Evolutionary conservation across 805 yeast species (phyloP), one percentile per base, ranked within the genome.

Genomic region (Cyberlindnera euphorbiae): DNA sequence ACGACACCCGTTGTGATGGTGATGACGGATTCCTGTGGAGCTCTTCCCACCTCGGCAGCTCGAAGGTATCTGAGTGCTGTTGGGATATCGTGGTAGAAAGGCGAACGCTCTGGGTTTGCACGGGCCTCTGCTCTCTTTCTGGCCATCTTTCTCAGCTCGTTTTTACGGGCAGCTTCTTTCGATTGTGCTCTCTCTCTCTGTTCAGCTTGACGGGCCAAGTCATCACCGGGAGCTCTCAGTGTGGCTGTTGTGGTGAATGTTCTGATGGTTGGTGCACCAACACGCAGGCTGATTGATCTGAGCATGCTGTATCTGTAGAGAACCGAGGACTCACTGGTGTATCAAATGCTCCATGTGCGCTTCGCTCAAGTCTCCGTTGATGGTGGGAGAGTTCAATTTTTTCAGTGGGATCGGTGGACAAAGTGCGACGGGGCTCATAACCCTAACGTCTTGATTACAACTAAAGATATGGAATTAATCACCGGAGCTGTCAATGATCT

Each of bases 31-130:
- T 79, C 77, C n/a, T 71, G 63, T 5, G 71, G 64, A 3, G 90
- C 77, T 53, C 83, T 77, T 5, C 98, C 97, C 5, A 88, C 94
- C 59, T 88, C 96, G 5, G 88, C 77, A 0, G 97, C 96, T 45
- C 96, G 71, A 38, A 90, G 56, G 53, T 79, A 88, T 50, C 83
- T 71, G 58, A 87, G 59, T 2, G 97, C 96, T 21, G 64, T 60
- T 6, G 83, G 75, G 7, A 87, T 68, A 33, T 75, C 79, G 82
- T 84, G 77, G 54, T 77, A 81, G 36, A 82, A 64, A 2, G 89
- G 89, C 45, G 60, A 56, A 47, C 62, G 40, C 69, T 71, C 42
- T 58, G 79, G 63, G 14, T 67, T 62, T 13, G 48, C 45, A 40
- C 62, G 63, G n/a, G 72, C 72, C 28, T 54, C 52, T 2, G 57